These are phyloP conservation scores for Hortiboletus flavorubellus DNA, from an alignment of 768 basidiomycete species.

Conservation along the genomic window DNA sequence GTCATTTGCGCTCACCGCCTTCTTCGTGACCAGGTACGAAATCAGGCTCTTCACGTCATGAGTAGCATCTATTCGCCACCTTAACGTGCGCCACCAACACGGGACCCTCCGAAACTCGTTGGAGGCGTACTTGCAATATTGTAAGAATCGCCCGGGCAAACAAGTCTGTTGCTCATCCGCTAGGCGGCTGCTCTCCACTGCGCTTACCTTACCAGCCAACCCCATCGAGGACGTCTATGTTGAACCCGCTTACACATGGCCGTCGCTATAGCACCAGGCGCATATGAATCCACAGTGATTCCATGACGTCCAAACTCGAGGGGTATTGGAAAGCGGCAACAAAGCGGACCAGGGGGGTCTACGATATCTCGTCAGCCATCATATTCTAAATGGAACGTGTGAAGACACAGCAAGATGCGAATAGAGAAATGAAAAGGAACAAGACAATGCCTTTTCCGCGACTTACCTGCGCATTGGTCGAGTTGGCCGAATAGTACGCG, in stretches of 20 bases:
- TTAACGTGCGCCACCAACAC: neutral
- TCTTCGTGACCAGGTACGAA: slow-evolving; percentile 32
- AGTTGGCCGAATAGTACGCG: slow-evolving; percentile 13
- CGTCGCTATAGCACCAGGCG: slow-evolving; percentile 29
- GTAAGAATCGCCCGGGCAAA: neutral
- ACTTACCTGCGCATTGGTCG: slow-evolving; percentile 17
- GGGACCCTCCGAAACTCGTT: neutral
- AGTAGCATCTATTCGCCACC: neutral
- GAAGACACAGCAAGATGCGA: neutral
- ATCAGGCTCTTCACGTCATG: slow-evolving; percentile 27
- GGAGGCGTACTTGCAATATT: neutral
- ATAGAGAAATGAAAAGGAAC: neutral
- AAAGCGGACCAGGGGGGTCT: slow-evolving; percentile 4
- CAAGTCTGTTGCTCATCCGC: neutral
- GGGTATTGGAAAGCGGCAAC: slow-evolving; percentile 10
- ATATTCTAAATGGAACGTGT: neutral
- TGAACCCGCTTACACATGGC: slow-evolving; percentile 15
- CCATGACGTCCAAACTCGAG: slow-evolving; percentile 25
- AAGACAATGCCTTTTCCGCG: neutral
- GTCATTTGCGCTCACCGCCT: slow-evolving; percentile 16
- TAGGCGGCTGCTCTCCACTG: neutral
- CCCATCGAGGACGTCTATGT: neutral
- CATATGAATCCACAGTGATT: slow-evolving; percentile 30
- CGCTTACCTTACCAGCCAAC: neutral
- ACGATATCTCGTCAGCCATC: slow-evolving; percentile 4